Base-by-base conservation (phyloP, 2,329 filamentous ascomycete genomes). In the Monilinia laxa region DNA sequence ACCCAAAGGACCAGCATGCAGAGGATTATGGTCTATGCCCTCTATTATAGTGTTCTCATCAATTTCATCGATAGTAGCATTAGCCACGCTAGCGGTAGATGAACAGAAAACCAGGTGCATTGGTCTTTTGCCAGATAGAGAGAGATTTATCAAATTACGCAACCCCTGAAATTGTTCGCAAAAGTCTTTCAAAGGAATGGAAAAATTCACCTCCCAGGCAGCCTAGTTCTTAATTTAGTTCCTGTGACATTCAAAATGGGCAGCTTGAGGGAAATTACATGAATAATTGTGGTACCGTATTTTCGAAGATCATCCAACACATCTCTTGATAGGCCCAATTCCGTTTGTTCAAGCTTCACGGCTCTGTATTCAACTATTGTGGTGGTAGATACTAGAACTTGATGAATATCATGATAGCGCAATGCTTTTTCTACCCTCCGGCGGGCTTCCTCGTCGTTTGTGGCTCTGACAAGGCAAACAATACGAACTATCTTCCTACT, bases 201-300 rank as follows among this genome's bases (percentile, higher is more conserved):
- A 83, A 77, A 89, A 89, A 75, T 89, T 89, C 23, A 89, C 87
- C 2, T 83, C 80, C 87, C 87, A 89, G 25, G 86, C 86, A 28
- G 71, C 69, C 73, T 74, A 56, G 14, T 38, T n/a, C 35, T 55
- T 56, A 3, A 45, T n/a, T 7, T 11, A 31, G 35, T 51, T 40
- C 38, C 1, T 16, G 40, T 14, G 23, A n/a, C 40, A 42, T 49
- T 3, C 7, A 23, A 47, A 23, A 28, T 25, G 23, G 11, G 14
- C 16, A 23, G n/a, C 9, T 28, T 14, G 28, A 52, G 20, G 9
- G 54, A 12, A 52, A 47, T 58, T 58, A 86, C 80, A 73, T 89
- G 87, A 65, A 90, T 81, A 23, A 91, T 79, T 66, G 82, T 77
- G 3, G 70, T 69, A 0, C 78, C 45, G 18, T 51, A 16, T 49